Evolutionary conservation across 108 stramenopile species (phyloP), one percentile per base, ranked within the genome.

Genomic region (Mayamaea pseudoterrestris): DNA sequence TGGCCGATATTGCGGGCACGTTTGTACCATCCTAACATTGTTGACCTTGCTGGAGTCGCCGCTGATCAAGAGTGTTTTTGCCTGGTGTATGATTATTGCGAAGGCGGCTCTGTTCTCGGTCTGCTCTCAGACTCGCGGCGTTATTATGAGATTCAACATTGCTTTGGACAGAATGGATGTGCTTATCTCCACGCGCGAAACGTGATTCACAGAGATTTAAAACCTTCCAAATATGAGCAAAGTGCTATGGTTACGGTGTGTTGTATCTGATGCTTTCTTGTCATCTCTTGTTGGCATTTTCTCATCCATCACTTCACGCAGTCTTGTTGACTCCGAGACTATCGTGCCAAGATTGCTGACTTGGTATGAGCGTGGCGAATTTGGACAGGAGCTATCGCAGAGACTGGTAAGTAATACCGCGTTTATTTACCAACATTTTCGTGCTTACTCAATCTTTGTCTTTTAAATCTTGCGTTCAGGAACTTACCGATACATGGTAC

Each of bases 401-500:
- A 81, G 42, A 81, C 75, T 6, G n/a, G n/a, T n/a, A n/a, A n/a
- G n/a, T n/a, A n/a, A n/a, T n/a, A n/a, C n/a, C n/a, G n/a, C n/a
- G n/a, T n/a, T n/a, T n/a, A n/a, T n/a, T n/a, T n/a, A n/a, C n/a
- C n/a, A n/a, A n/a, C n/a, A n/a, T n/a, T n/a, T n/a, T n/a, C n/a
- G n/a, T n/a, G n/a, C n/a, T n/a, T n/a, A n/a, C n/a, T n/a, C n/a
- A n/a, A n/a, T n/a, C n/a, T n/a, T n/a, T n/a, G n/a, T n/a, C n/a
- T n/a, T n/a, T n/a, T n/a, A n/a, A n/a, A n/a, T n/a, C n/a, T n/a
- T n/a, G n/a, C n/a, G n/a, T n/a, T n/a, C n/a, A n/a, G 76, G 81
- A 1, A 78, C 81, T 2, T 78, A 76, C 49, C 55, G 81, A 5
- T 66, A 65, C 48, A 74, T 71, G 76, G n/a, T n/a, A n/a, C n/a